Percentiles rank a stretch among this genome's conserved stretches.
Conservation (phyloP, 148 eudicot genomes). For the Rhododendron kiyosumense region DNA sequence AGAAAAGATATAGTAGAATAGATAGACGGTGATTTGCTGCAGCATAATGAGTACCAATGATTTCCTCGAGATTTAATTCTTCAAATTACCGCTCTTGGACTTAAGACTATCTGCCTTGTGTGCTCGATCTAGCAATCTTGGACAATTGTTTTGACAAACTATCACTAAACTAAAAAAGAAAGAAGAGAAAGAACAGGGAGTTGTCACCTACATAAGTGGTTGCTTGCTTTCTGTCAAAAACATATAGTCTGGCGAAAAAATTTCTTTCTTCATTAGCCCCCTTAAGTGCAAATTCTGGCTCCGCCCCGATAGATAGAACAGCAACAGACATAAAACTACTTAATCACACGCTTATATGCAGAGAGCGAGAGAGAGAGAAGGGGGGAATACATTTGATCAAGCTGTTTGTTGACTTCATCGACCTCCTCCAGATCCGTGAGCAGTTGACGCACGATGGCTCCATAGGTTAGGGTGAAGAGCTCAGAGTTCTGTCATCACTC, state of each 20-base stretch:
- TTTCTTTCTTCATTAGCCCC: not conserved
- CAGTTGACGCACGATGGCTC: conserved; percentile 95
- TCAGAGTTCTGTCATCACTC: conserved; percentile 59
- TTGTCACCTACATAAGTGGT: not conserved
- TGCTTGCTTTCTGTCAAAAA: too few relatives aligned
- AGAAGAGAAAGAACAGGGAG: not conserved
- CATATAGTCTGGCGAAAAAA: too few relatives aligned
- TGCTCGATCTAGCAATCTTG: not conserved
- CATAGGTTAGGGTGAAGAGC: conserved; percentile 87
- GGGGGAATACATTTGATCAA: conserved; percentile 45
- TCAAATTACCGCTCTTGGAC: not conserved
- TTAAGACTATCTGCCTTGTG: not conserved
- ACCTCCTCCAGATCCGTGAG: conserved; percentile 96
- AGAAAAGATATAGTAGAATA: not conserved
- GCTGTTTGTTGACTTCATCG: conserved; percentile 96
- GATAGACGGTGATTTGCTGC: not conserved
- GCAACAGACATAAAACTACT: not conserved
- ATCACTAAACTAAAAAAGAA: not conserved
- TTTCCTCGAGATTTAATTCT: not conserved
- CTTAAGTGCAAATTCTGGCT: not conserved
- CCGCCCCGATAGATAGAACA: not conserved
- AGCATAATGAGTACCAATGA: not conserved
- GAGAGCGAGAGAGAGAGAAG: not conserved
- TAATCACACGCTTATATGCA: too few relatives aligned
- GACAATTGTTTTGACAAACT: not conserved